Percentiles rank a stretch among this genome's conserved stretches.
Conservation (phyloP, 2,329 filamentous ascomycete genomes). For the Ophioceras dolichostomum region DNA sequence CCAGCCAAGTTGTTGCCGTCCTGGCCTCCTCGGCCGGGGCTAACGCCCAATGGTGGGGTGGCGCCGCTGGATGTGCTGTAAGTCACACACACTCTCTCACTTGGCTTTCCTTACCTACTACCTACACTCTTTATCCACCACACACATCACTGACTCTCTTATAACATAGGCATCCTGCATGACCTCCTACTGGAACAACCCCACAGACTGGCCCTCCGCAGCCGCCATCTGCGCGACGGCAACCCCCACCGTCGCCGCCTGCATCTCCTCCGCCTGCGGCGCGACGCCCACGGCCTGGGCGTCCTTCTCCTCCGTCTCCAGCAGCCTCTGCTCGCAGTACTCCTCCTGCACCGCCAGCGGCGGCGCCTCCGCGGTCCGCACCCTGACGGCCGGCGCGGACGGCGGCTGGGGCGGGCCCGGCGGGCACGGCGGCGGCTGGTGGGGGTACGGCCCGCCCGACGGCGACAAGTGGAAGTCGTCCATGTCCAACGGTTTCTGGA, state of each 20-base stretch:
- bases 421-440: slow-evolving; percentile 18
- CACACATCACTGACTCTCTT: background rate
- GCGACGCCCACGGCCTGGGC: slow-evolving; percentile 16
- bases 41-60: slow-evolving; percentile 22
- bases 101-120: too few species aligned
- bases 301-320: slow-evolving; percentile 22
- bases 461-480: slow-evolving; percentile 6
- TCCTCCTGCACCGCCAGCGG: slow-evolving; percentile 24
- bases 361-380: slow-evolving; percentile 25
- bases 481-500: too few species aligned
- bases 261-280: slow-evolving; percentile 16
- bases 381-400: slow-evolving; percentile 21
- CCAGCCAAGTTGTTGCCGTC: slow-evolving; percentile 11
- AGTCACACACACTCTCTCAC: slow-evolving; percentile 11
- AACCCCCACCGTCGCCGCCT: slow-evolving; percentile 13
- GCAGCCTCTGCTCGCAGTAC: slow-evolving; percentile 26
- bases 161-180: slow-evolving; percentile 26
- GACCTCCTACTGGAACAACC: slow-evolving; percentile 22
- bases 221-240: slow-evolving; percentile 16
- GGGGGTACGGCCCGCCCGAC: slow-evolving; percentile 12
- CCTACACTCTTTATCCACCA: too few species aligned
- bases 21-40: slow-evolving; percentile 16
- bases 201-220: slow-evolving; percentile 16
- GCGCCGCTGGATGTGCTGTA: slow-evolving; percentile 29
- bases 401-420: too few species aligned